Conservation (phyloP, 495 filamentous ascomycete species). For the Penicillium cinerascens region DNA sequence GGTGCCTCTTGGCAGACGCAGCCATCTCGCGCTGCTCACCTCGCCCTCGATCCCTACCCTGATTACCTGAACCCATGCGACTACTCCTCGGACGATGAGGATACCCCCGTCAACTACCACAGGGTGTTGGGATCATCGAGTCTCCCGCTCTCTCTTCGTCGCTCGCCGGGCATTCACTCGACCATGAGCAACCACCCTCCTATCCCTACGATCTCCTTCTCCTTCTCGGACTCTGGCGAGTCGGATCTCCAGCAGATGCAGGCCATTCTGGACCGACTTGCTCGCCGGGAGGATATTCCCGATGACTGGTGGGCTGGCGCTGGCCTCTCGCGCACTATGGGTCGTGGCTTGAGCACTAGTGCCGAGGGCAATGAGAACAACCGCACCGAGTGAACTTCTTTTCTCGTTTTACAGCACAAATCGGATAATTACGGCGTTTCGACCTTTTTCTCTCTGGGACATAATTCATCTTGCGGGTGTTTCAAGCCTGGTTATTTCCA, state of each 20-base stretch:
- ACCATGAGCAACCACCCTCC: conserved; percentile 40
- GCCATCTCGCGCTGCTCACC: conserved; percentile 24
- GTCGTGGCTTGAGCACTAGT: conserved; percentile 26
- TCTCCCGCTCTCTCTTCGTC: conserved; percentile 21
- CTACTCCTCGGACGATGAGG: conserved; percentile 34
- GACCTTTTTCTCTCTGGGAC: not conserved
- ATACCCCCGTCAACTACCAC: conserved; percentile 13
- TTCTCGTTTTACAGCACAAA: not conserved
- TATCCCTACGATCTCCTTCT: conserved; percentile 36
- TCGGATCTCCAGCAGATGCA: conserved; percentile 61
- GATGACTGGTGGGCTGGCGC: conserved; percentile 75
- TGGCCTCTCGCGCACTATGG: conserved; percentile 58
- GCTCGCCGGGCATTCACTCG: conserved; percentile 28
- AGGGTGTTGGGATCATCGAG: conserved; percentile 6
- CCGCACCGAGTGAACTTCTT: conserved; percentile 9
- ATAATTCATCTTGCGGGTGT: conserved; percentile 1
- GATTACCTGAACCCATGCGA: conserved; percentile 44
- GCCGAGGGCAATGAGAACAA: conserved; percentile 22
- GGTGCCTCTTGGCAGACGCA: conserved; percentile 32
- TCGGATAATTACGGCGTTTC: conserved; percentile 4
- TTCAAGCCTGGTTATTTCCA: not conserved
- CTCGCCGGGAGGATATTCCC: conserved; percentile 64
- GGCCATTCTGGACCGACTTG: conserved; percentile 61
- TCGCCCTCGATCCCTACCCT: conserved; percentile 39
- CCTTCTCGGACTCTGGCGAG: conserved; percentile 30